Base-by-base conservation (phyloP, 2,329 filamentous ascomycete species). In the Alternaria arborescens region DNA sequence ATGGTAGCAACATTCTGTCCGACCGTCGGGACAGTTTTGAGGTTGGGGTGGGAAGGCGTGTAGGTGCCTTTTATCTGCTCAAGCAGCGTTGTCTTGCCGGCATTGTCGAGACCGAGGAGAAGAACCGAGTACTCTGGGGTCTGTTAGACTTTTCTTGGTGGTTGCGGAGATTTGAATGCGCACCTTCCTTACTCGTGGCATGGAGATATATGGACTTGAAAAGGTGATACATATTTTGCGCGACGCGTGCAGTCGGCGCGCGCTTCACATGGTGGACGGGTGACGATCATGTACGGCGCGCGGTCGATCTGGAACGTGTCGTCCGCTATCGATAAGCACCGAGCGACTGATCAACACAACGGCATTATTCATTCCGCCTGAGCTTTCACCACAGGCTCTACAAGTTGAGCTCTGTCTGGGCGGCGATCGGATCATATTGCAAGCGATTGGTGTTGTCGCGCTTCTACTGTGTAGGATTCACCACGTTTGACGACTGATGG, bases 61-160 rank as follows among this genome's bases (percentile, higher is more conserved):
- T 93, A 97, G 76, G 96, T 86, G 55, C 93, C 88, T 82, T 97
- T 97, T 80, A 98, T 93, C 80, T 97, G 94, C 77, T 96, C 93
- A 81, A 97, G 93, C 77, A 98, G 94, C 26, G 95, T 98, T 41
- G 95, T 98, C 85, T 98, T 98, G 80, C 95, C 95, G 62, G 95
- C 95, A 78, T 98, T 98, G 84, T 98, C 95, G 76, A 98, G 91
- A 65, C 95, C 95, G 72, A 98, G 91, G 69, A 98, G 90, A 76
- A 98, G 92, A 74, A 97, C 92, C 22, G 94, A 97, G 85, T 97
- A 98, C 83, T 98, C 94, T 95, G 74, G 36, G 57, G 22, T 48
- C 1, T 11, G 60, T 68, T 43, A 68, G 65, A 24, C 58, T 3
- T 5, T 32, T 26, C 18, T 24, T 36, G 26, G 8, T 14, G 4